Base-by-base conservation (phyloP, 2,329 filamentous ascomycete species). In the Pseudocercospora pini-densiflorae region DNA sequence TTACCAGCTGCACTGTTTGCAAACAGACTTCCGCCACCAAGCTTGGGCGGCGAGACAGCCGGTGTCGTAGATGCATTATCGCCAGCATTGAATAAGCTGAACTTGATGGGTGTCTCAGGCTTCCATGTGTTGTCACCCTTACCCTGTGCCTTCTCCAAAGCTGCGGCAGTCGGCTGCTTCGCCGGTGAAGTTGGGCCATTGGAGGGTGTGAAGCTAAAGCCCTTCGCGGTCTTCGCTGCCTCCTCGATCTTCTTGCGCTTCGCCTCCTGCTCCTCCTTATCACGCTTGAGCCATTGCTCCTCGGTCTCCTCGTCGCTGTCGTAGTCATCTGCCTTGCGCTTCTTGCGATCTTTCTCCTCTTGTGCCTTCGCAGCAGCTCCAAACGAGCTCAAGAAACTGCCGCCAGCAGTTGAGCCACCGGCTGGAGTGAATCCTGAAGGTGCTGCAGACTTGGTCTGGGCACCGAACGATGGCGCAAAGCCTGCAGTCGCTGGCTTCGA, bases 221-320 rank as follows among this genome's bases (percentile, higher is more conserved):
- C 70, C 49, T 61, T 66, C 9, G 62, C 70, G 69, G 31, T 77
- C 77, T 78, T 78, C 2, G 77, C 70, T 33, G 76, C 74, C 31
- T 79, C 76, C 47, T 79, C 79, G 51, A 82, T 72, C 68, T 81
- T 77, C 55, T 78, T 75, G 29, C 76, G 77, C 74, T 84, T 85
- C 47, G 80, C 79, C 29, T 77, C 79, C 69, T 83, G 81, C 70
- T 81, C 75, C 70, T 82, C 81, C 47, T 79, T 78, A 70, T 85
- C 77, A 63, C 77, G 76, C 62, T 80, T 79, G 64, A 83, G 81
- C 80, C 82, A 85, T 55, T 82, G 78, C 29, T 77, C 82, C 68
- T 83, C 81, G 51, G 85, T 81, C 49, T 85, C 83, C 62, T 84
- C 82, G 14, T 85, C 84, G 7, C 83, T 84, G 68, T 85, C 83